These are phyloP conservation scores for Aureobasidium lini DNA, from an alignment of 2,329 filamentous ascomycete genomes.

Conservation along the genomic window DNA sequence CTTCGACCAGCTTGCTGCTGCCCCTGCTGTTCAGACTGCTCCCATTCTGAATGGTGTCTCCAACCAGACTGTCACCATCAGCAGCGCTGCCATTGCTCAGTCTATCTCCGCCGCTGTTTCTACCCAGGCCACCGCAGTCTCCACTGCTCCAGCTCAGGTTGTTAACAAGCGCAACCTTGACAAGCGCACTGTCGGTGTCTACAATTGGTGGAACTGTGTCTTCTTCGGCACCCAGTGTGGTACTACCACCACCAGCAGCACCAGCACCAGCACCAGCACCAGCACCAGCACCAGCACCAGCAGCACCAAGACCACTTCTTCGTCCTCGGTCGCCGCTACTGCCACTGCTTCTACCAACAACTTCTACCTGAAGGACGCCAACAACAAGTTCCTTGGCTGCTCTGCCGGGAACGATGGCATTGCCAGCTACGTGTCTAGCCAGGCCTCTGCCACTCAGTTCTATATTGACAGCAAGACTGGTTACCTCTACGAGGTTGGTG, in stretches of 20 bases:
- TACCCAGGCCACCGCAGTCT: slow-evolving; percentile 15
- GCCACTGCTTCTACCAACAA: neutral
- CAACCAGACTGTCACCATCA: slow-evolving; percentile 16
- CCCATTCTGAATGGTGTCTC: slow-evolving; percentile 18
- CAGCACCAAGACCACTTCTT: slow-evolving; percentile 7
- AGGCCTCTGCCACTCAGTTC: neutral
- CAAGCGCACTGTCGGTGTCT: neutral
- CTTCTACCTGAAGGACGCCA: neutral
- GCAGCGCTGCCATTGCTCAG: slow-evolving; percentile 17
- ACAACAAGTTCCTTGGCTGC: neutral
- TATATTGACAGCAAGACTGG: slow-evolving; percentile 1
- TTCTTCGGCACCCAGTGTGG: neutral
- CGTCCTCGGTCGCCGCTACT: neutral
- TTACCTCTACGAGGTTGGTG: neutral
- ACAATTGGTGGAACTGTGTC: neutral
- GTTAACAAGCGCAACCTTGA: slow-evolving; percentile 16
- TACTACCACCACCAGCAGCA: slow-evolving; percentile 7
- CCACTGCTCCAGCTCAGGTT: slow-evolving; percentile 15
- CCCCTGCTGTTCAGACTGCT: slow-evolving; percentile 18
- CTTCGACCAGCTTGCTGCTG: slow-evolving; percentile 19
- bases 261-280: slow-evolving; percentile 10
- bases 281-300: slow-evolving; percentile 8
- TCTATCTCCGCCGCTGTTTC: slow-evolving; percentile 16
- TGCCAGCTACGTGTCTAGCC: neutral
- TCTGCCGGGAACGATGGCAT: neutral